Evolutionary conservation across 2,329 filamentous ascomycete genomes (phyloP), one percentile per base, ranked within the genome.

Genomic region (Aspergillus oerlinghausenensis): DNA sequence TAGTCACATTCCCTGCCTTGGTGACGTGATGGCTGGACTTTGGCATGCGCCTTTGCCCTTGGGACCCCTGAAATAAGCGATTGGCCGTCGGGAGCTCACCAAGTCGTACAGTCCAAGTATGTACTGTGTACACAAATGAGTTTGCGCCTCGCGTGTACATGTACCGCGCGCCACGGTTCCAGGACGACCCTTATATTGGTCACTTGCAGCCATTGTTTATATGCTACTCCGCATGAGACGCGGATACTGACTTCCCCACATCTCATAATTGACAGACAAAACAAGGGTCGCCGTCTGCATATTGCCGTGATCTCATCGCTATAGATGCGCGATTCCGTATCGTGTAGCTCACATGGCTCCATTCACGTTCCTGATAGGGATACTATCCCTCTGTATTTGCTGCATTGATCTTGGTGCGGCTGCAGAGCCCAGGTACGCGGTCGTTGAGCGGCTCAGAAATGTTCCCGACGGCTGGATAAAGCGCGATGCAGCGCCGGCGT

Each of bases 391-490:
- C 14, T 28, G 61, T 7, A 4, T 63, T 14, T 61, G 49, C 26
- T 55, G 51, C 7, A 6, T 60, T 3, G 52, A 55, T 19, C 23
- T 54, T 1, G 28, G 7, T 2, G 35, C 58, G 23, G 57, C 58
- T 10, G 48, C 49, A 17, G 38, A 42, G 1, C 6, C 57, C 11
- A 48, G 55, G 11, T 64, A 67, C 49, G 57, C 64, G 7, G 51
- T 63, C 2, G 62, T 75, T 23, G 73, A 75, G 48, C 61, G 66
- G 5, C 61, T 75, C 10, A 52, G 58, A 8, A 49, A 55, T 11
- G 57, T 68, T 10, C 75, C 74, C 1, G 53, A 64, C 40, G 71
- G 68, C n/a, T 77, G 75, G 75, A 52, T 58, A 25, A 64, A 60
- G 60, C 64, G 64, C 5, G 59, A 51, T 4, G 60, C 50, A 17